A percentile compares a stretch with the other conserved stretches of the same genome.
Evolutionary conservation across 164 flowering plant genomes (phyloP).

Genomic region (Piper betle): DNA sequence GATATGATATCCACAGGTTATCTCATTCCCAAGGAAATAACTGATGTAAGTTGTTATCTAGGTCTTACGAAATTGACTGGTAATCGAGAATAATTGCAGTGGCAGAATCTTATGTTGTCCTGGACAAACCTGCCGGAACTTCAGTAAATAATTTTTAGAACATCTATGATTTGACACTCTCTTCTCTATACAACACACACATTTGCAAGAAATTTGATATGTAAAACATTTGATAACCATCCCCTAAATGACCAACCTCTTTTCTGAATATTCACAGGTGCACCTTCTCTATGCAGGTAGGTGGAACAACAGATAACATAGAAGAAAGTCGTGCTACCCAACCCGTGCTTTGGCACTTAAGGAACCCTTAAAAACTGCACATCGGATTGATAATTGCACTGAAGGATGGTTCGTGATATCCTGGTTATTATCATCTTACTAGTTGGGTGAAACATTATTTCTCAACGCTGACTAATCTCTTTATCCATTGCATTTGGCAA

Average conservation of each 20-base stretch:
- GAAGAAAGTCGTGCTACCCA: constrained; percentile 91
- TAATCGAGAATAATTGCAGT: constrained; percentile 77
- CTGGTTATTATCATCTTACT: not conserved
- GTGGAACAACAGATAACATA: constrained; percentile 86
- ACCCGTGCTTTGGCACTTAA: constrained; percentile 74
- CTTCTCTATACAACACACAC: no score
- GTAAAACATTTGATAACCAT: not conserved
- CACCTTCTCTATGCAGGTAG: constrained; percentile 36
- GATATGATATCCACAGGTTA: not conserved
- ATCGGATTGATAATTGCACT: constrained; percentile 95
- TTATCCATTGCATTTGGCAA: constrained; percentile 27
- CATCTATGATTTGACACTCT: not conserved
- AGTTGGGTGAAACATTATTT: not conserved
- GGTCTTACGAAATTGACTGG: constrained; percentile 98
- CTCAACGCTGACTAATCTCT: constrained; percentile 4
- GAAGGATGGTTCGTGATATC: constrained; percentile 69
- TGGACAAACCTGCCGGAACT: constrained; percentile 96
- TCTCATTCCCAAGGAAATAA: not conserved
- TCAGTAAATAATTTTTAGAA: constrained; percentile 38
- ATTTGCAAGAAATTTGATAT: not conserved
- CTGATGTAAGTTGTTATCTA: constrained; percentile 14
- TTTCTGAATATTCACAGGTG: not conserved
- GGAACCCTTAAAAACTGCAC: constrained; percentile 63
- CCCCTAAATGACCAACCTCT: not conserved
- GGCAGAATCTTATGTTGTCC: constrained; percentile 65